phyloP scores from a whole-genome alignment of 83 land plant genomes.

The Thuja plicata region DNA sequence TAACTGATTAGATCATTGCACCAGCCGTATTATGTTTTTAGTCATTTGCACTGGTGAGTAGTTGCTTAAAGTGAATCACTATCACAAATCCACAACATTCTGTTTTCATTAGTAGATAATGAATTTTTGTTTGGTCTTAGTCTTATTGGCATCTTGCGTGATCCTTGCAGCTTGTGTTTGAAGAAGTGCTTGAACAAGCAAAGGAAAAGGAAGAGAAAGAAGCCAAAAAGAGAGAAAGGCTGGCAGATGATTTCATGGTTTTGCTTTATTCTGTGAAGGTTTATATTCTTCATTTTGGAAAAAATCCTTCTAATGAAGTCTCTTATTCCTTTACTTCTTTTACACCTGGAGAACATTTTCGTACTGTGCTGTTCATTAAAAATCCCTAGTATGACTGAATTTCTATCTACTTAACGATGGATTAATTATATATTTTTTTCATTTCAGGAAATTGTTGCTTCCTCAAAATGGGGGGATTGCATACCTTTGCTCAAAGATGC shows the following conservation, averaged over 20 bases:
- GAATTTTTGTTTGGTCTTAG: neutral
- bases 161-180: conserved; percentile 81
- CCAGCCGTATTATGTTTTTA: neutral
- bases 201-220: conserved; percentile 98
- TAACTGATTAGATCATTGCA: neutral
- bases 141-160: neutral
- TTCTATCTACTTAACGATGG: neutral
- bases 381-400: neutral
- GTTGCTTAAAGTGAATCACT: neutral
- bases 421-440: neutral
- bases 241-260: no score
- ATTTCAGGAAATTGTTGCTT: conserved; percentile 67
- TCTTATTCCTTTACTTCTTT: neutral
- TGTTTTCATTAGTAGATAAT: neutral
- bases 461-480: conserved; percentile 87
- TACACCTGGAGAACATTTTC: neutral
- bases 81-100: neutral
- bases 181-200: conserved; percentile 73
- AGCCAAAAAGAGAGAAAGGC: conserved; percentile 22
- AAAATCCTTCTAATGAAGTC: neutral
- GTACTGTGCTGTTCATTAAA: neutral
- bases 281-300: no score
- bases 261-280: no score
- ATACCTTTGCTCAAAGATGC: conserved; percentile 63
- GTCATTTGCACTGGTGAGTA: neutral